Conservation (phyloP, 768 basidiomycete genomes). For the Russula brevipes region DNA sequence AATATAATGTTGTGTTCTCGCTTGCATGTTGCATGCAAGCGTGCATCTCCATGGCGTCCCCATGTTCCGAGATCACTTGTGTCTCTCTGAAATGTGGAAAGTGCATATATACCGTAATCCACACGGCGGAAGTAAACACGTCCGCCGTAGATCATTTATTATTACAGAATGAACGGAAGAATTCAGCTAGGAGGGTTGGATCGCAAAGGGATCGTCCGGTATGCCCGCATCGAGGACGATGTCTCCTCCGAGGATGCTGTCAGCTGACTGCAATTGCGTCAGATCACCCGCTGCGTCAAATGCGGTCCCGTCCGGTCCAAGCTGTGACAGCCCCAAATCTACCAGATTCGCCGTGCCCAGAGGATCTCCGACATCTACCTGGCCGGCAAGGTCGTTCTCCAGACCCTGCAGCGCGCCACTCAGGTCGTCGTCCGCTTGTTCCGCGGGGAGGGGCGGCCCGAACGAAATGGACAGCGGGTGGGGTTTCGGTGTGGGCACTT, state of each 20-base stretch:
- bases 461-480: slow-evolving; percentile 53
- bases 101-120: too few relatives aligned
- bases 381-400: slow-evolving; percentile 43
- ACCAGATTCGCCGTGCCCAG: slow-evolving; percentile 36
- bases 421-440: slow-evolving; percentile 31
- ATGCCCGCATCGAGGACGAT: slow-evolving; percentile 49
- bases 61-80: too few relatives aligned
- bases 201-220: slow-evolving; percentile 52
- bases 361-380: slow-evolving; percentile 28
- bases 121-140: background rate
- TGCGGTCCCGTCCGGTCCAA: slow-evolving; percentile 61
- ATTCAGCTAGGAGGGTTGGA: background rate
- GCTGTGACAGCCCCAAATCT: slow-evolving; percentile 55
- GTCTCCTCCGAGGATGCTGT: slow-evolving; percentile 53
- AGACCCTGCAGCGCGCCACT: slow-evolving; percentile 54
- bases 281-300: slow-evolving; percentile 51
- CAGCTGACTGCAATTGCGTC: slow-evolving; percentile 49
- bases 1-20: too few relatives aligned
- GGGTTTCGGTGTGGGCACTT: slow-evolving; percentile 64
- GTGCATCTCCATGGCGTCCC: too few relatives aligned
- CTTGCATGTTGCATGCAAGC: too few relatives aligned
- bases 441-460: slow-evolving; percentile 41
- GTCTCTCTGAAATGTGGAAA: too few relatives aligned
- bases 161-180: background rate
- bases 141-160: background rate